Base-by-base conservation (phyloP, 495 filamentous ascomycete genomes). In the Annulohypoxylon stygium region DNA sequence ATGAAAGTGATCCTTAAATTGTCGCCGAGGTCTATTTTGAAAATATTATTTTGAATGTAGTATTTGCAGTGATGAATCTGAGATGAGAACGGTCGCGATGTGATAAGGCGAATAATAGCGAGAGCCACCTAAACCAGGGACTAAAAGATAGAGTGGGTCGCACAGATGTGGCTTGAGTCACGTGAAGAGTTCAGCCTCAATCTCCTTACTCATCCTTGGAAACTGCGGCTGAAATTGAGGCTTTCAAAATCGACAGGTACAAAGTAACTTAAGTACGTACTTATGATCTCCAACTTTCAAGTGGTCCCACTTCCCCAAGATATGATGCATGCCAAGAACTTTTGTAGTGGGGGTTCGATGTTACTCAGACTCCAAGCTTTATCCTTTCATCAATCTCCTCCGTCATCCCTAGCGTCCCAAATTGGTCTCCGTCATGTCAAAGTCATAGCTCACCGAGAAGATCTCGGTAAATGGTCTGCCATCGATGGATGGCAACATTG, bases 261-360 rank as follows among this genome's bases (percentile, higher is more conserved):
- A 0, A 1, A 4, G 4, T 16, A 18, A 47, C 43, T 8, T 47
- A 5, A 39, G 61, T 61, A 61, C 54, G 58, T 62, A 66, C 51
- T 53, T 10, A 10, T n/a, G 2, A 12, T 16, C 37, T 60, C 54
- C 10, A 43, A 39, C 9, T 59, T 55, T 37, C 3, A 5, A 5
- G 10, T 11, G 12, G 48, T 10, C 26, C 71, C 71, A 69, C 61
- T 74, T 69, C 66, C 65, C 70, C 70, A 41, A 51, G 64, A 25
- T 57, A 74, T 74, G 71, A 74, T 70, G 71, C 71, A 63, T 37
- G 71, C 71, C 71, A 70, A 74, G 71, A 18, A 12, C 4, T 26
- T 2, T 16, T 48, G 43, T 4, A 64, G 14, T 11, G 69, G 69
- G 18, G 12, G 20, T 23, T 25, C 51, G 34, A 58, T 33, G 50